Evolutionary conservation across 2,329 filamentous ascomycete genomes (phyloP), one percentile per base, ranked within the genome.

Genomic region (Penicillium concentricum): DNA sequence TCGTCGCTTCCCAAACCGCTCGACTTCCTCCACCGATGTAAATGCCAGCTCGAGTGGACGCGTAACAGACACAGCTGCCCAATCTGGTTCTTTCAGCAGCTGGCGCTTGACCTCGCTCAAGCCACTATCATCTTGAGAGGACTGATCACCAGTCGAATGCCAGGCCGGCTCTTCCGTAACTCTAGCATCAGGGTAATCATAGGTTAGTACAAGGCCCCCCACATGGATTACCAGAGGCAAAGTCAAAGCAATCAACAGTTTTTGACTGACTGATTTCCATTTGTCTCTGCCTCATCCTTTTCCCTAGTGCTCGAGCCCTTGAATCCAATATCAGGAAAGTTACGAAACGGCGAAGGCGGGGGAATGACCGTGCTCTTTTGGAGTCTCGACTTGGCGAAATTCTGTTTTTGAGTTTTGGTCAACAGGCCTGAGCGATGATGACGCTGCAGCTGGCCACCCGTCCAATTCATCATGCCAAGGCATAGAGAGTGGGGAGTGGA

Each of bases 401-500:
- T 68, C 41, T 71, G 68, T 54, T 65, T 74, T 62, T 72, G 69
- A 32, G 56, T 55, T 45, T 66, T 69, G 51, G 64, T 62, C 7
- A 65, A 44, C 6, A 60, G 61, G 39, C 67, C 64, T 41, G 67
- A 57, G 37, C 63, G 72, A 54, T 74, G 74, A 61, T 77, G 71
- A 37, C 76, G 75, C 48, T 72, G 71, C 24, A 79, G 66, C 51
- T 72, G 72, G 32, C 76, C 76, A 53, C 76, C 76, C 24, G 73
- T 78, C 76, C 77, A 78, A 54, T 78, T 78, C 77, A 79, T 79
- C 15, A 42, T 48, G 54, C 38, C 49, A 45, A 39, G 42, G 42
- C 39, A 41, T 52, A 20, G 9, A 35, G 10, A 32, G 45, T 53
- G 42, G 32, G 30, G 50, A 47, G 34, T 32, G 26, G 51, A 32